Base-by-base conservation (phyloP, 257 asterid genomes). In the Penstemon barbatus region DNA sequence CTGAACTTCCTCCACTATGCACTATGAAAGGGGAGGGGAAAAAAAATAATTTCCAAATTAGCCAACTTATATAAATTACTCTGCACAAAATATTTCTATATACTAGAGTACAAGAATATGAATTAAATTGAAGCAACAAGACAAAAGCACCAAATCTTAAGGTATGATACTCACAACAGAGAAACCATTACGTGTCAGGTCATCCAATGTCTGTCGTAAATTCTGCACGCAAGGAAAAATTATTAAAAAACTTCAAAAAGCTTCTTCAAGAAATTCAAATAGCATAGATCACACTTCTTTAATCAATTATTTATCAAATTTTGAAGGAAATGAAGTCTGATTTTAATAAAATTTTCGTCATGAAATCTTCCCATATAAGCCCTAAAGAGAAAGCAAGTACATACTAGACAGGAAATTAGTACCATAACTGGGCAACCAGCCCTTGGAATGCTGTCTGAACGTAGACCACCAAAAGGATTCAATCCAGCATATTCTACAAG, bases 381-480 rank as follows among this genome's bases (percentile, higher is more conserved):
- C 36, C n/a, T 1, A 55, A 70, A 65, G 64, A 64, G 49, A 49
- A 11, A 8, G 59, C 8, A 57, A 49, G 64, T 25, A 49, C 5
- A 33, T 60, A 53, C 12, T 45, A 38, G 10, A 40, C 41, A 54
- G 15, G 50, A 69, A 74, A 65, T 51, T 57, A 81, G 73, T 87
- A 93, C 99, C 96, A 93, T 76, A 25, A 87, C 95, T 63, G 99
- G 99, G 82, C 99, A 93, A 58, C 97, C 99, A 82, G 99, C 99
- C 78, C 85, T 89, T 4, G 99, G 97, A 45, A 89, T 86, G 78
- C 95, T 87, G 65, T 90, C 99, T 68, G 99, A 77, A 57, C 92
- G 96, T 67, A 87, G 65, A 69, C 99, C 97, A 45, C 99, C 99
- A 82, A 87, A 93, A 50, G 99, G 99, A 86, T 93, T 93, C 78